Percentiles rank a stretch among this genome's conserved stretches.
Evolutionary conservation across 768 basidiomycete genomes (phyloP).

Genomic region (Pleurotus tuber-regium): DNA sequence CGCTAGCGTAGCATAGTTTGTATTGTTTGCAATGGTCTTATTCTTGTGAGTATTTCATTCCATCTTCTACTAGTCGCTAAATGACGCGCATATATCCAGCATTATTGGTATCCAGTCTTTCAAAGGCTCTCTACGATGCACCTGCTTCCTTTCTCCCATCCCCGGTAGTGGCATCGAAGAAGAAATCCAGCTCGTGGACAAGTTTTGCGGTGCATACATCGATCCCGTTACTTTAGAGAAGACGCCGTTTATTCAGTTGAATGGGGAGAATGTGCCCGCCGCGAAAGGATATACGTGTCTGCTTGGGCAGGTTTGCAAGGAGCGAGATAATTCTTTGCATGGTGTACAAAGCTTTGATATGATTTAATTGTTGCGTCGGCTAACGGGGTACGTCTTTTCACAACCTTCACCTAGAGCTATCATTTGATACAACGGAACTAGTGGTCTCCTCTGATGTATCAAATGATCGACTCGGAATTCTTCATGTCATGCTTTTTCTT

Average conservation of each 20-base stretch:
- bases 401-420: too few relatives aligned
- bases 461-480: conserved; percentile 86
- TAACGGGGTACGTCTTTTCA: conserved; percentile 60
- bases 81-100: conserved; percentile 35
- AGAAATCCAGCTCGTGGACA: conserved; percentile 40
- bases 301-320: conserved; percentile 76
- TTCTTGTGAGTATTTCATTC: conserved; percentile 85
- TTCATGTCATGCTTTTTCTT: conserved; percentile 87
- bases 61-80: too few relatives aligned
- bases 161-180: conserved; percentile 41
- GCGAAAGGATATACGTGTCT: conserved; percentile 91
- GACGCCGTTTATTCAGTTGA: conserved; percentile 31
- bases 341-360: conserved; percentile 86
- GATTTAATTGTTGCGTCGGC: conserved; percentile 84
- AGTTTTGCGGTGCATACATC: conserved; percentile 81
- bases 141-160: conserved; percentile 53
- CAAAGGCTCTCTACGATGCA: conserved; percentile 74
- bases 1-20: conserved; percentile 86
- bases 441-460: conserved; percentile 86
- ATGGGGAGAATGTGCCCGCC: conserved; percentile 20
- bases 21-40: conserved; percentile 82
- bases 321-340: too few relatives aligned
- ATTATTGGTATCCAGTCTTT: conserved; percentile 96
- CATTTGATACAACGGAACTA: too few relatives aligned
- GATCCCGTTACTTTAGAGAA: conserved; percentile 54